phyloP scores from a whole-genome alignment of 192 early-diverging fungal species.

The Gorgonomyces haynaldii region DNA sequence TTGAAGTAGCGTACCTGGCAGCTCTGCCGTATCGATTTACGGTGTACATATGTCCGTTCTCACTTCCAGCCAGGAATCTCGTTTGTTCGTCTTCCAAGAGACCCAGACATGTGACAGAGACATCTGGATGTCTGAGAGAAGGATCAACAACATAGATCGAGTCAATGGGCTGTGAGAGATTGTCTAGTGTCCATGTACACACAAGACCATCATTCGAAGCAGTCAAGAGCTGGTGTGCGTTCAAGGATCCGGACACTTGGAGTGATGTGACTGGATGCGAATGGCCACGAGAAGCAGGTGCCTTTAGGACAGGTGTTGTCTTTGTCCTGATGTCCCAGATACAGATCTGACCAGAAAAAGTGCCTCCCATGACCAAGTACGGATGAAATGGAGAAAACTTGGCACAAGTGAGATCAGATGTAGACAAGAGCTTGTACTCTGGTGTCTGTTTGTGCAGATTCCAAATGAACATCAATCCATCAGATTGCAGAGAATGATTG shows the following conservation, averaged over 20 bases:
- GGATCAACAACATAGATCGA: constrained; percentile 19
- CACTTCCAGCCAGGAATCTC: constrained; percentile 90
- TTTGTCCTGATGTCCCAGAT: constrained; percentile 96
- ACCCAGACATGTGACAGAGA: constrained; percentile 79
- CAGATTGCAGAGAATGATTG: constrained; percentile 80
- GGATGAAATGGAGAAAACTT: constrained; percentile 89
- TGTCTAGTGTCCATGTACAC: constrained; percentile 95
- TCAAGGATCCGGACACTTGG: constrained; percentile 83
- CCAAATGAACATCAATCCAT: constrained; percentile 93
- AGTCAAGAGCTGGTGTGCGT: constrained; percentile 86
- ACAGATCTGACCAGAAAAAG: constrained; percentile 95
- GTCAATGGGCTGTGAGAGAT: constrained; percentile 89
- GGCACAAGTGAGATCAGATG: constrained; percentile 80
- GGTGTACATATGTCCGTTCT: constrained; percentile 88
- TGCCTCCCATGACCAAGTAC: constrained; percentile 83
- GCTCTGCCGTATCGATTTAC: constrained; percentile 92
- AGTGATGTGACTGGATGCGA: constrained; percentile 93
- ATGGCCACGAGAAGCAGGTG: constrained; percentile 85
- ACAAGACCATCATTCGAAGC: constrained; percentile 93
- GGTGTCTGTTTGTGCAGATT: constrained; percentile 78
- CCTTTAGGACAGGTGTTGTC: constrained; percentile 73
- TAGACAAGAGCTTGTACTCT: constrained; percentile 34
- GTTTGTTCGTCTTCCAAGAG: constrained; percentile 90
- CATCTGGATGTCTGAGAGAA: constrained; percentile 69
- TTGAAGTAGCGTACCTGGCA: constrained; percentile 51